Evolutionary conservation across 1,284 basidiomycete genomes (phyloP), one percentile per base, ranked within the genome.

Genomic region (Ustilago sp.): DNA sequence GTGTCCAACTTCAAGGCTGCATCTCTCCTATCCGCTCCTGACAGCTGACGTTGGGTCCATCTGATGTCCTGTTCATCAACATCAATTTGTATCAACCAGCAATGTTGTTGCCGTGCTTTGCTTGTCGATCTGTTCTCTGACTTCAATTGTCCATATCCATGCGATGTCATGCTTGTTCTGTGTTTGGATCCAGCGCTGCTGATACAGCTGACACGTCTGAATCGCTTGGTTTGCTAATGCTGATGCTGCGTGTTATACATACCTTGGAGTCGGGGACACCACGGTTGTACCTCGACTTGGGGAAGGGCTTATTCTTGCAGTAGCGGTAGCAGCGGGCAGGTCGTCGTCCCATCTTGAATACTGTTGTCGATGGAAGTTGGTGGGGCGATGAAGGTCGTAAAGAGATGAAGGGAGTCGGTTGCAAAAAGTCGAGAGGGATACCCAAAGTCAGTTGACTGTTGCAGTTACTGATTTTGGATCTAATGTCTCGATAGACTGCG

Each of bases 281-380:
- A 90, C 96, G 94, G 90, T 97, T 97, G 90, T 96, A 97, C 87
- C 94, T 79, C 67, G 83, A 85, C 81, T 86, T 86, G 77, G 84
- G 84, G 75, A 76, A 82, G 63, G 80, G 81, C 77, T 85, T 85
- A 83, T 85, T 85, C 83, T 85, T 85, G 80, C 83, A 85, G 83
- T 85, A 84, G 17, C 83, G 76, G 79, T 85, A 85, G 80, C 83
- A 85, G 66, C 83, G 81, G 61, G 83, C 83, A 63, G 73, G 73
- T 67, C 80, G 67, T 63, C 79, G 74, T 74, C 78, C 80, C 80
- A 82, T 82, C 67, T 81, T 81, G 73, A 78, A 77, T 61, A 79
- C 70, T 73, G 48, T 64, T 63, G 47, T 35, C 23, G 23, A 28
- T 23, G 3, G 23, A 8, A n/a, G 23, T 19, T 50, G 45, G 45